Evolutionary conservation across 208 protist species (phyloP).

Genomic region (Leishmania major): DNA sequence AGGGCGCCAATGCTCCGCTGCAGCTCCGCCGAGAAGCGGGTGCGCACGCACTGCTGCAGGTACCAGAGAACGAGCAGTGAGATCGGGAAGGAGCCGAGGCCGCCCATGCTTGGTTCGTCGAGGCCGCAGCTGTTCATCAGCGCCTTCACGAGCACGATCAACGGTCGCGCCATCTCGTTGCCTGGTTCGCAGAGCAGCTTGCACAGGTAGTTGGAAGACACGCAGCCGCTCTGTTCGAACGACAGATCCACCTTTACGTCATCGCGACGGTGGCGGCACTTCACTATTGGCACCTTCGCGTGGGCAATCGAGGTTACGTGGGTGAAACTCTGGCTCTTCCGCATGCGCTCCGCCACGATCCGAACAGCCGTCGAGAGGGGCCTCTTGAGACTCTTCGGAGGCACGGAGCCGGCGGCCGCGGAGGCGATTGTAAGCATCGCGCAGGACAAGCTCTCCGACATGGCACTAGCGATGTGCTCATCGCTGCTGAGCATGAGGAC

Average conservation of each 20-base stretch:
- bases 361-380: conserved; percentile 37
- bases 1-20: conserved; percentile 52
- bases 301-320: conserved; percentile 51
- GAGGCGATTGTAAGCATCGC: conserved; percentile 20
- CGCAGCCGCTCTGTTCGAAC: conserved; percentile 65
- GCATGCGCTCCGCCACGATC: conserved; percentile 51
- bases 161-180: conserved; percentile 67
- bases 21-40: conserved; percentile 41
- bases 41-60: conserved; percentile 49
- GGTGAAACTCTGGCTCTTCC: conserved; percentile 35
- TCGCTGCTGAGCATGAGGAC: conserved; percentile 43
- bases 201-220: conserved; percentile 73
- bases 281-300: conserved; percentile 85
- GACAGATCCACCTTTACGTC: conserved; percentile 72
- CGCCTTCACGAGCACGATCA: conserved; percentile 82
- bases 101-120: conserved; percentile 80
- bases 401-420: conserved; percentile 1
- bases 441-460: conserved; percentile 10
- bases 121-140: conserved; percentile 56
- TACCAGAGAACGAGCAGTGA: conserved; percentile 85
- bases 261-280: conserved; percentile 53
- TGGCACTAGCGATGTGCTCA: background rate
- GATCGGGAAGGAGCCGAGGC: conserved; percentile 86
- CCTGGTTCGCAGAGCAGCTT: conserved; percentile 56
- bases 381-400: conserved; percentile 18